Evolutionary conservation across 2,329 filamentous ascomycete species (phyloP).

Genomic region (Fusarium cyanostomum): DNA sequence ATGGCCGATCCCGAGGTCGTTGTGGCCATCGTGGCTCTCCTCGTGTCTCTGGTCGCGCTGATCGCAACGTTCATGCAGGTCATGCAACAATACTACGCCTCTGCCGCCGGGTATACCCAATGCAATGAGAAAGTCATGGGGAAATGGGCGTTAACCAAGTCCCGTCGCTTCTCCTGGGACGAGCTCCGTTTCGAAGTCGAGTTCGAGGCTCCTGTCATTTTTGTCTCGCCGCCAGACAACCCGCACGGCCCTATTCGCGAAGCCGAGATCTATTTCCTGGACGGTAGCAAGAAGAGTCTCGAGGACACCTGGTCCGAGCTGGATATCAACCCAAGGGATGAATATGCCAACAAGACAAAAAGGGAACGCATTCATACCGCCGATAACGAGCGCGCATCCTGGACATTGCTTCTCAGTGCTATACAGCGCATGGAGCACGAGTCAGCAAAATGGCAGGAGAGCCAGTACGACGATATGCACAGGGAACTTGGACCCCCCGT

Average conservation of each 20-base stretch:
- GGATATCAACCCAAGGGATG: conserved; percentile 44
- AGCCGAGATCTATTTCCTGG: conserved; percentile 49
- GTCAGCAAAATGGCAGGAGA: conserved; percentile 58
- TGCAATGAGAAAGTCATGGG: conserved; percentile 61
- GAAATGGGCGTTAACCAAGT: conserved; percentile 54
- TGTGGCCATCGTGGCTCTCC: conserved; percentile 56
- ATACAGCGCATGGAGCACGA: conserved; percentile 60
- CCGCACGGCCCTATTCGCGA: conserved; percentile 46
- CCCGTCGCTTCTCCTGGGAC: conserved; percentile 51
- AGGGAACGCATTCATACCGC: conserved; percentile 60
- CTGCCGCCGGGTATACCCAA: conserved; percentile 59
- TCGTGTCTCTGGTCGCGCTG: conserved; percentile 59
- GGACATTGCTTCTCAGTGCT: conserved; percentile 61
- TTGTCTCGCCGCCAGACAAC: conserved; percentile 57
- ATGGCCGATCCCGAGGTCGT: conserved; percentile 47
- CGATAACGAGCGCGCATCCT: conserved; percentile 65
- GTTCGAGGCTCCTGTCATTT: conserved; percentile 61
- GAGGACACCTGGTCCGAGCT: conserved; percentile 47
- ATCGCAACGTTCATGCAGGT: conserved; percentile 58
- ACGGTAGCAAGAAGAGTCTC: conserved; percentile 51
- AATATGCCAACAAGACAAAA: conserved; percentile 36
- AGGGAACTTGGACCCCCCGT: conserved; percentile 34
- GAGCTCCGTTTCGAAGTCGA: conserved; percentile 61
- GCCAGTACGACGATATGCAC: conserved; percentile 45
- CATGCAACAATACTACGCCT: conserved; percentile 60